Base-by-base conservation (phyloP, 176 grass and related monocot species). In the Elaeis guineensis region DNA sequence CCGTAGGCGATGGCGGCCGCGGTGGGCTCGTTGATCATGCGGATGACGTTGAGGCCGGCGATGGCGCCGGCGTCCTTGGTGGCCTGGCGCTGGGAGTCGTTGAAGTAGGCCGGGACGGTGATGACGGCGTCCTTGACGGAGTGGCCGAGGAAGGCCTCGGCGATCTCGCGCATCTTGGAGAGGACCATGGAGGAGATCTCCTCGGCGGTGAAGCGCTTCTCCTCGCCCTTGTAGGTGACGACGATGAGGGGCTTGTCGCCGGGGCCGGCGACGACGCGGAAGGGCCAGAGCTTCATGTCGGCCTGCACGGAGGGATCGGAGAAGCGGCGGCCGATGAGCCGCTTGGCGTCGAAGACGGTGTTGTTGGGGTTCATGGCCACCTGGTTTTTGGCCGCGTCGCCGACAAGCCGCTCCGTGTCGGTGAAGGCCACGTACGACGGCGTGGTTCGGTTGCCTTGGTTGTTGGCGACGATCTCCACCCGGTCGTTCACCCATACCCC, bases 61-160 rank as follows among this genome's bases (percentile, higher is more conserved):
- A 72, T 72, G 24, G 49, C 12, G 4, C 58, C 58, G 23, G 69
- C 69, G n/a, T 62, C 69, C 57, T 72, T 72, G 5, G 69, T 72
- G 3, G 69, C 69, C 69, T 72, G 69, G 17, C 69, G 58, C 49
- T 72, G 69, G 22, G 69, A 72, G 57, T 72, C 69, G 17, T 72
- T 72, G 48, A 62, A 62, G 58, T 72, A 72, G 58, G 69, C 58
- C 0, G 69, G 58, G 44, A 60, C 57, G 2, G 58, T 72, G 49
- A 72, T 17, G 24, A 72, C 69, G 17, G 69, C 58, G 24, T 72
- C 69, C 18, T 72, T 62, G 57, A 62, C 17, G 49, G 69, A 19
- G n/a, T 72, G 69, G n/a, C 69, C 69, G 17, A 72, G 24, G 24
- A 72, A 72, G 11, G 69, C 58, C 58, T 72, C 69, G 5, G 69